Base-by-base conservation (phyloP, 1,139 yeast genomes). In the Hansenula sp. region DNA sequence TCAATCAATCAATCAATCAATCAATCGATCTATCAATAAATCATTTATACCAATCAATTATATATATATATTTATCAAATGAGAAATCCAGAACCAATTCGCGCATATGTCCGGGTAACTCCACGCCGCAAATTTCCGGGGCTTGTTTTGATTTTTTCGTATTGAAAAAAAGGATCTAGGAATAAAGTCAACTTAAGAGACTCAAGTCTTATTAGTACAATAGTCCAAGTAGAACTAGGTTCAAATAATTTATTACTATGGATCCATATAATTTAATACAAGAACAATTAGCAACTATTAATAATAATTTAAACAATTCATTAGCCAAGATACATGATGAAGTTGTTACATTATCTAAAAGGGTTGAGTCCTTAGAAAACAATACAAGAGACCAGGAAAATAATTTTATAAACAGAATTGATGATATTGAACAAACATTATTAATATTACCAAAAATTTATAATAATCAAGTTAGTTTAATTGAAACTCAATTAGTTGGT, bases 221-320 rank as follows among this genome's bases (percentile, higher is more conserved):
- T n/a, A n/a, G n/a, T n/a, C n/a, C n/a, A n/a, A n/a, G n/a, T n/a
- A n/a, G n/a, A n/a, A n/a, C n/a, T n/a, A n/a, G n/a, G n/a, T n/a
- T n/a, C n/a, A n/a, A n/a, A n/a, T n/a, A 21, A 21, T 21, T 21
- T 6, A 21, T 21, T 7, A 21, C 6, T 10, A 51, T 53, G 57
- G 56, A 53, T 17, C 45, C 54, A 2, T 51, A 50, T 41, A 49
- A 44, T 27, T 12, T 44, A 36, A 39, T 54, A 8, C 58, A 52
- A 39, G 54, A 54, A 29, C 58, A 51, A 38, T 32, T 54, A 18
- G 46, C 45, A 11, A 37, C 33, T 18, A 42, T 54, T 34, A 47
- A 39, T 39, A 50, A 42, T 41, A 38, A 43, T 19, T 22, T 51
- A 22, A 49, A 44, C 41, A 20, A 30, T 13, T 39, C 51, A 1